Evolutionary conservation across 148 eudicot species (phyloP).

Genomic region (Simmondsia chinensis): DNA sequence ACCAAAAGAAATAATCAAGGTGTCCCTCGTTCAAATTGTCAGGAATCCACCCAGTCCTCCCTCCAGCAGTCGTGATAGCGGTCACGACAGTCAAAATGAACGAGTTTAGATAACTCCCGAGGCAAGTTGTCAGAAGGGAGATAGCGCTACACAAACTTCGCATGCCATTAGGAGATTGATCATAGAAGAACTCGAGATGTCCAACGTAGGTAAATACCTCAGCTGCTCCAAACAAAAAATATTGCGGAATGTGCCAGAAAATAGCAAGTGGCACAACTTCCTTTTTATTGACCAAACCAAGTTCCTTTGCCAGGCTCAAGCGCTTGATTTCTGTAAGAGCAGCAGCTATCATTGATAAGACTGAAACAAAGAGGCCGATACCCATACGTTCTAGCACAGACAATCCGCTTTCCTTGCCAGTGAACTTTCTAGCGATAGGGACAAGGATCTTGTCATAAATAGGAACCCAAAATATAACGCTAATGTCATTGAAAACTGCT

Average conservation of each 20-base stretch:
- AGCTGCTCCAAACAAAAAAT: constrained; percentile 33
- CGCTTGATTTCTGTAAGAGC: constrained; percentile 29
- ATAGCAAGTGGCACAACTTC: constrained; percentile 11
- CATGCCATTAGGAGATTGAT: constrained; percentile 53
- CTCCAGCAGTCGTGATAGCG: constrained; percentile 24
- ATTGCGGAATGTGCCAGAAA: constrained; percentile 56
- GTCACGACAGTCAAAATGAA: constrained; percentile 34
- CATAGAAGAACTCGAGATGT: constrained; percentile 35
- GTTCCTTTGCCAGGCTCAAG: constrained; percentile 11
- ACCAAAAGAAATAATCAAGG: constrained; percentile 38
- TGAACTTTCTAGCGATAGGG: constrained; percentile 22
- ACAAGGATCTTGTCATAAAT: constrained; percentile 39
- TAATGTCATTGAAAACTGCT: constrained; percentile 31
- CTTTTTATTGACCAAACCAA: neutral
- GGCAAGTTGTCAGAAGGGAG: constrained; percentile 20
- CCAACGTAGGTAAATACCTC: constrained; percentile 38
- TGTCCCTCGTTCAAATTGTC: constrained; percentile 42
- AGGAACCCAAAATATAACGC: constrained; percentile 42
- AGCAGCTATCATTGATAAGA: constrained; percentile 34
- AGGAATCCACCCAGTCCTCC: constrained; percentile 43
- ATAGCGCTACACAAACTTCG: constrained; percentile 38
- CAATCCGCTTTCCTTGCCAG: constrained; percentile 41
- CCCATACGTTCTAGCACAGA: constrained; percentile 52
- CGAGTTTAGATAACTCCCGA: constrained; percentile 39
- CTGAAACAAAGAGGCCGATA: constrained; percentile 37